A percentile compares a stretch with the other conserved stretches of the same genome.
Conservation (phyloP, 495 filamentous ascomycete species). For the Penicillium dipodomyicola region DNA sequence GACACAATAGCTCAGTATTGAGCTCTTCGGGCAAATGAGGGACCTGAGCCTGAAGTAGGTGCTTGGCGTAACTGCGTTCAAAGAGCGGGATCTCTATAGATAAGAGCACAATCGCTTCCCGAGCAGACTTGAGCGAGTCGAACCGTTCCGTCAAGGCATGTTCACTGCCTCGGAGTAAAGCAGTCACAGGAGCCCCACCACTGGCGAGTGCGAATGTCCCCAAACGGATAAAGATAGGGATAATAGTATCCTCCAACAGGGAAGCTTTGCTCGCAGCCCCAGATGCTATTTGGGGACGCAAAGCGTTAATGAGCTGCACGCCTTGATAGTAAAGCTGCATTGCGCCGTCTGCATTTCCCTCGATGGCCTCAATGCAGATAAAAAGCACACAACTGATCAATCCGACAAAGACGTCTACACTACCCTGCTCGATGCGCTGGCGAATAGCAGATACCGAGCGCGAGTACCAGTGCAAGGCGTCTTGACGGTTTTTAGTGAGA, state of each 20-base stretch:
- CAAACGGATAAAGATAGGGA: conserved; percentile 41
- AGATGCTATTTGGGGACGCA: conserved; percentile 27
- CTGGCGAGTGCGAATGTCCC: conserved; percentile 19
- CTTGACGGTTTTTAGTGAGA: conserved; percentile 41
- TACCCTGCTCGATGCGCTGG: conserved; percentile 39
- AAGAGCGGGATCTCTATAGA: conserved; percentile 24
- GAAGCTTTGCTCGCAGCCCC: conserved; percentile 16
- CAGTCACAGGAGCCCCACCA: conserved; percentile 9
- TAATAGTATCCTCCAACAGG: conserved; percentile 33
- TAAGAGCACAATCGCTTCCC: conserved; percentile 32
- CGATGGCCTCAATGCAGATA: conserved; percentile 57
- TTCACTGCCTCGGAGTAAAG: conserved; percentile 14
- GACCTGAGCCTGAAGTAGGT: conserved; percentile 10
- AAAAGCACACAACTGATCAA: conserved; percentile 57
- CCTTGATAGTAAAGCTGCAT: conserved; percentile 39
- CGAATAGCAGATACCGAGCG: conserved; percentile 51
- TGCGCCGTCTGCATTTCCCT: conserved; percentile 35
- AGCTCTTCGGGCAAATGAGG: conserved; percentile 13
- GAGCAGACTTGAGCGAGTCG: conserved; percentile 31
- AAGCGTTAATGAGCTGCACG: conserved; percentile 29
- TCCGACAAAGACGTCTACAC: conserved; percentile 33
- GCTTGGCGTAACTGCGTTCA: conserved; percentile 18
- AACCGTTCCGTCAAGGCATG: conserved; percentile 14
- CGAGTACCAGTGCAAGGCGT: conserved; percentile 42
- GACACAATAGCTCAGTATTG: conserved; percentile 6